These are phyloP conservation scores for Mycena filopes DNA, from an alignment of 768 basidiomycete species.

Conservation along the genomic window DNA sequence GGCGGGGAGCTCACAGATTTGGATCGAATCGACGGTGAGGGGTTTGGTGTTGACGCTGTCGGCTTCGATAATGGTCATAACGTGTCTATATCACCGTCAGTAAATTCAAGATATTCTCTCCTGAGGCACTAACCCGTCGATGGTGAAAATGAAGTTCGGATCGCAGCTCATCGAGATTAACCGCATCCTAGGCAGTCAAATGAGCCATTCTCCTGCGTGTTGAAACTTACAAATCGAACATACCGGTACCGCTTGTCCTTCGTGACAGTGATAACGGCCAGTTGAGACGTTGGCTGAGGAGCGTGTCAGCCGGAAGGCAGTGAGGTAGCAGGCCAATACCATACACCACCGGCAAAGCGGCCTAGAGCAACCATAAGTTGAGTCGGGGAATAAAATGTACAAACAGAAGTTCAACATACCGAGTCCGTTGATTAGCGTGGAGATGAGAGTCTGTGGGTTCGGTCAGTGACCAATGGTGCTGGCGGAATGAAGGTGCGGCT, in stretches of 20 bases:
- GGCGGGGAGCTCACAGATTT: slow-evolving; percentile 49
- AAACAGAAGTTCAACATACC: too few species aligned
- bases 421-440: slow-evolving; percentile 43
- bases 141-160: slow-evolving; percentile 44
- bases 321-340: background rate
- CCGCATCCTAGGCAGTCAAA: slow-evolving; percentile 40
- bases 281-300: slow-evolving; percentile 26
- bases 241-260: slow-evolving; percentile 47
- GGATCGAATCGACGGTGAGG: slow-evolving; percentile 52
- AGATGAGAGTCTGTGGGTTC: slow-evolving; percentile 24
- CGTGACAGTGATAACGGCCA: slow-evolving; percentile 49
- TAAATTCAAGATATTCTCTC: too few species aligned
- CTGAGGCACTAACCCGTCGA: too few species aligned
- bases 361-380: too few species aligned
- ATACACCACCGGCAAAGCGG: slow-evolving; percentile 27
- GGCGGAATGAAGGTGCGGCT: too few species aligned
- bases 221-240: too few species aligned
- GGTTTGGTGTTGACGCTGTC: slow-evolving; percentile 58
- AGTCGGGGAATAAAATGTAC: too few species aligned
- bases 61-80: slow-evolving; percentile 56
- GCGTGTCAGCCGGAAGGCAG: background rate
- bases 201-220: too few species aligned
- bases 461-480: too few species aligned
- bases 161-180: too few species aligned
- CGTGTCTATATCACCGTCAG: too few species aligned